These are phyloP conservation scores for Porcisia hertigi DNA, from an alignment of 208 protist species.

Conservation along the genomic window DNA sequence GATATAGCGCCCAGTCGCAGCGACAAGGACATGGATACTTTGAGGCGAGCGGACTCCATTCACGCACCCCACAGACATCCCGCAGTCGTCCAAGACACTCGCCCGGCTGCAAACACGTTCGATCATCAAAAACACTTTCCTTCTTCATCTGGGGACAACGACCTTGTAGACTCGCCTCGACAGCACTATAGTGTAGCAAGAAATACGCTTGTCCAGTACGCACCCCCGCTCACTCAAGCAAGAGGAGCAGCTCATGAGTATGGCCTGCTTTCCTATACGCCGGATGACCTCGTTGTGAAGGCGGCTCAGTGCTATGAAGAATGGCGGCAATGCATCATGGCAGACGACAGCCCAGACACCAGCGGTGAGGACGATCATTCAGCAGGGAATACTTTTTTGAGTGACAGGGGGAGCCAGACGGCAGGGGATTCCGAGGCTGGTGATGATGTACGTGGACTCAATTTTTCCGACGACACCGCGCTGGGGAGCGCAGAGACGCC, in stretches of 20 bases:
- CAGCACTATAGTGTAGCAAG: not conserved
- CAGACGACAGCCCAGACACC: not conserved
- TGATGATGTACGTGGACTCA: not conserved
- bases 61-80: not conserved
- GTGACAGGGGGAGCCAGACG: not conserved
- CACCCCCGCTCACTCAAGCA: not conserved
- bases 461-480: not conserved
- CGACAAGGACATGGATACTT: not conserved
- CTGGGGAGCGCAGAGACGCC: not conserved
- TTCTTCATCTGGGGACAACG: not conserved
- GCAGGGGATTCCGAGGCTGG: not conserved
- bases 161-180: slow-evolving; percentile 5
- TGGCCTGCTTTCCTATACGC: not conserved
- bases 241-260: not conserved
- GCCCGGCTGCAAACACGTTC: not conserved
- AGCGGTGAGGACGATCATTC: not conserved
- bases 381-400: not conserved
- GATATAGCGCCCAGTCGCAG: not conserved
- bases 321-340: slow-evolving; percentile 19
- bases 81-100: not conserved
- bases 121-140: not conserved
- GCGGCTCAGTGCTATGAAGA: slow-evolving; percentile 26
- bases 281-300: slow-evolving; percentile 23
- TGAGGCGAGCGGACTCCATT: no score
- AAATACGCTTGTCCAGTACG: not conserved